A percentile compares a stretch with the other conserved stretches of the same genome.
These are phyloP conservation scores for Trichoderma sp. DNA, from an alignment of 2,329 filamentous ascomycete species.

Conservation along the genomic window DNA sequence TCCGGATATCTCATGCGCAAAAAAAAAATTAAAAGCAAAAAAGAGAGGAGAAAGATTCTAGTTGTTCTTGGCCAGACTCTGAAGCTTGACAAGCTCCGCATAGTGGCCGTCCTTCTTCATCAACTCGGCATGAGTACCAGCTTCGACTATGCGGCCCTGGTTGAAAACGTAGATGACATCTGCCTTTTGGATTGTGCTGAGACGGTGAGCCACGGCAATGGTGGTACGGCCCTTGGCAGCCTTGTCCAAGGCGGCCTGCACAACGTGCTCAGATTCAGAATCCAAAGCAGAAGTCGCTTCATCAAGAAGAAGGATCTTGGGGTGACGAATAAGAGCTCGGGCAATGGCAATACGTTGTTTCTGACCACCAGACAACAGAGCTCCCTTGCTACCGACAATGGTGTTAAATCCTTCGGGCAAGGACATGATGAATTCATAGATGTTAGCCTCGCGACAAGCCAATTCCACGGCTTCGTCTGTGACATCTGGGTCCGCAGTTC, in stretches of 20 bases:
- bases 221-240: constrained; percentile 23
- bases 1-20: constrained; percentile 21
- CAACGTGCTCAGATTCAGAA: constrained; percentile 20
- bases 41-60: background rate
- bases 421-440: constrained; percentile 87
- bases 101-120: constrained; percentile 72
- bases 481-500: constrained; percentile 66
- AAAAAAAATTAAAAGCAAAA: background rate
- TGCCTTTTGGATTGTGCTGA: constrained; percentile 92
- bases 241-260: constrained; percentile 32
- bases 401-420: constrained; percentile 51
- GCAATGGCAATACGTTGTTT: constrained; percentile 23
- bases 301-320: constrained; percentile 20
- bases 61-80: constrained; percentile 67
- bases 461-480: constrained; percentile 71
- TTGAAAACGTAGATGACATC: constrained; percentile 98
- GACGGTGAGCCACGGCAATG: constrained; percentile 44
- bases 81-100: constrained; percentile 76
- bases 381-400: constrained; percentile 41
- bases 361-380: constrained; percentile 32
- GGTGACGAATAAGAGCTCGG: constrained; percentile 21
- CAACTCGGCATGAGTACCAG: constrained; percentile 75
- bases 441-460: constrained; percentile 88
- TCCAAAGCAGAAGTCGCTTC: constrained; percentile 22
- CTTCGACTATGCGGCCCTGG: constrained; percentile 81